phyloP scores from a whole-genome alignment of 2,329 filamentous ascomycete genomes.

The Aspergillus oerlinghausenensis region DNA sequence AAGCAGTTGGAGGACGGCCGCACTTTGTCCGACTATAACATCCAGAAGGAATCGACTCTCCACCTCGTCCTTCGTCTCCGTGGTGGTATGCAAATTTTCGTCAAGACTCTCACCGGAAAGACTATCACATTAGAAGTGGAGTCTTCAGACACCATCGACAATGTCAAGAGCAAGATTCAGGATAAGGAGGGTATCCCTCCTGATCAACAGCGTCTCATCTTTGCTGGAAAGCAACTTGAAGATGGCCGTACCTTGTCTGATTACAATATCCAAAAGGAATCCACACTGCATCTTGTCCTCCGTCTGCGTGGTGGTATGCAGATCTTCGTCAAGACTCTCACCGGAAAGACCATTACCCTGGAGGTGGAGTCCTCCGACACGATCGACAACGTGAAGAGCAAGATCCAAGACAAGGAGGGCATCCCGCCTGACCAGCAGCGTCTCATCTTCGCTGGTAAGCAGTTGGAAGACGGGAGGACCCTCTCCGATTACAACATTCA shows the following conservation, averaged over 20 bases:
- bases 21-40: constrained; percentile 88
- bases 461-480: constrained; percentile 51
- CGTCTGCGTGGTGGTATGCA: constrained; percentile 80
- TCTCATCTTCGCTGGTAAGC: constrained; percentile 67
- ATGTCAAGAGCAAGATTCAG: constrained; percentile 88
- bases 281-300: constrained; percentile 74
- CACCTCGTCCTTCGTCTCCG: constrained; percentile 82
- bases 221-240: constrained; percentile 89
- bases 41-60: constrained; percentile 86
- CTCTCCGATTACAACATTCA: constrained; percentile 53
- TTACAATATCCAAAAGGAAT: constrained; percentile 96
- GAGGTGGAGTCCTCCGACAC: constrained; percentile 66
- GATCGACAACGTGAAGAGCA: constrained; percentile 66
- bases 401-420: constrained; percentile 79
- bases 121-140: constrained; percentile 92
- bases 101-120: constrained; percentile 67
- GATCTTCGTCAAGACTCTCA: constrained; percentile 80
- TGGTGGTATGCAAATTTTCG: constrained; percentile 65
- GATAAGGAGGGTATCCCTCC: constrained; percentile 82
- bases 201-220: constrained; percentile 90
- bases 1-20: constrained; percentile 96
- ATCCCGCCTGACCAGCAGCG: constrained; percentile 68
- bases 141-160: constrained; percentile 86
- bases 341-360: constrained; percentile 66
- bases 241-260: constrained; percentile 87